Evolutionary conservation across 2,329 filamentous ascomycete species (phyloP), one percentile per base, ranked within the genome.

Genomic region (Mollisiaceae sp.): DNA sequence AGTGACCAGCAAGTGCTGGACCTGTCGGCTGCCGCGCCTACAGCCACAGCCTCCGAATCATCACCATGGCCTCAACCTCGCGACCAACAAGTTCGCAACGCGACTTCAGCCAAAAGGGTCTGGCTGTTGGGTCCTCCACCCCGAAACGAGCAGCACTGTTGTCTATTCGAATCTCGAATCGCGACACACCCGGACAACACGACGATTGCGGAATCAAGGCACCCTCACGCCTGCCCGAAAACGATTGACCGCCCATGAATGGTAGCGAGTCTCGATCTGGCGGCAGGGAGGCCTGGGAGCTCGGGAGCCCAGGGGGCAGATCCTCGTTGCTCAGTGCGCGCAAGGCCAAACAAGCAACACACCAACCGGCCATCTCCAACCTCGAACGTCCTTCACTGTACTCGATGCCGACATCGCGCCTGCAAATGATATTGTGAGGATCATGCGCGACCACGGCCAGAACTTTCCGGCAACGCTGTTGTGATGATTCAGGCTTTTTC

Each of bases 111-210:
- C 60, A 62, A 41, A 62, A 47, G 20, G 41, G 50, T 22, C 45
- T 22, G 20, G 52, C 22, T 43, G 27, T 27, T 39, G 24, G 39
- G 39, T 50, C 54, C 35, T 57, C 32, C 61, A 59, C 59, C 27
- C 54, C 61, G 61, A 63, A 63, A 63, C 61, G 41, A 63, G 61
- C 35, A 63, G 41, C 47, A 12, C 38, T 15, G 55, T 52, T 47
- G 55, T 59, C 54, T 24, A 32, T 43, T 41, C 41, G 45, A 56
- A 54, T 15, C 43, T 41, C 41, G 45, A 56, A 54, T 15, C 24
- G 14, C 50, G 24, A 24, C 50, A 24, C 50, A 32, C 50, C 50
- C 8, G 50, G 6, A 54, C 22, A 50, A 50, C 41, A 43, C 11
- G 1, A 43, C 41, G 41, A 22, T 24, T 50, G 11, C 45, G 45